Base-by-base conservation (phyloP, 2,329 filamentous ascomycete genomes). In the Emericellopsis cladophorae region DNA sequence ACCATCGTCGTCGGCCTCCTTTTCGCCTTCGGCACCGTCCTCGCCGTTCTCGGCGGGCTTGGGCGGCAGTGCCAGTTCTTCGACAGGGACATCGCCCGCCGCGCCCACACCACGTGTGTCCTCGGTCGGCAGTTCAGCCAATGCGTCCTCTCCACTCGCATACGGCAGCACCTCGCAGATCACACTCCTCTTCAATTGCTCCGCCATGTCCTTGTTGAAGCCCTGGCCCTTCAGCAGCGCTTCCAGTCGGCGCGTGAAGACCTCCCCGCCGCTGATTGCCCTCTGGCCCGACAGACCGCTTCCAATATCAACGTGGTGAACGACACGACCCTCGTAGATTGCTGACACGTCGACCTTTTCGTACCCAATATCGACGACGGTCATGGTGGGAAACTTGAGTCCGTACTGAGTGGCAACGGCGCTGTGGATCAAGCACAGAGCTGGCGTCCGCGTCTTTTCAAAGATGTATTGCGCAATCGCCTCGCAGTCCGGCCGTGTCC, bases 391-490 rank as follows among this genome's bases (percentile, higher is more conserved):
- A 66, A 70, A 73, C 57, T 76, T 77, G 24, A 88, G 73, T 10
- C 87, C 89, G 54, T 93, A 96, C 42, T 92, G 81, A 1, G 87
- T 84, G 22, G 92, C 89, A 37, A 93, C 65, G 4, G 86, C 89
- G 50, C 87, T 83, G 61, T 96, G 85, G 66, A 98, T 82, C 46
- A 96, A 72, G 51, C 84, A 89, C 40, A 98, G 83, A 0, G 86
- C 88, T 0, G 92, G 92, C 0, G 87, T 92, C 65, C 90, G 92
- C 56, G 94, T 95, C 63, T 92, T 93, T 62, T 98, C 92, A 54
- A 98, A 98, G 48, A 96, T 78, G 67, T 95, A 98, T 47, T 92
- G 86, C 12, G 89, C 84, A 49, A 98, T 81, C 32, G 75, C 76
- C 62, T 96, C 90, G 56, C 82, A 82, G 59, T 95, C 88, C 46